Conservation (phyloP, 805 yeast species). For the Priceomyces medius region DNA sequence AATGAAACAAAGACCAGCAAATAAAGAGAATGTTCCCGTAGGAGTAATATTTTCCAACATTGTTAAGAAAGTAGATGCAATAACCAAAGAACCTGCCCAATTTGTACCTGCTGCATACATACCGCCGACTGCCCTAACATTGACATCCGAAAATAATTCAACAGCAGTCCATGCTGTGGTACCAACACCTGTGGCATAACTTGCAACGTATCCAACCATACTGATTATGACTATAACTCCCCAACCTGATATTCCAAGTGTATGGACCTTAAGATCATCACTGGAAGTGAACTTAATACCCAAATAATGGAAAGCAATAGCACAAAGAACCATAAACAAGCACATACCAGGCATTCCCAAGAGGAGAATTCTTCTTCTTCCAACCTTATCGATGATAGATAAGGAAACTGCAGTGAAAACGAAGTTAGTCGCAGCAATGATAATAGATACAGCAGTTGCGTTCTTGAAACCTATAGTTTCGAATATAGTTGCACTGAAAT, state of each 20-base stretch:
- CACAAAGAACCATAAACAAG: constrained; percentile 69
- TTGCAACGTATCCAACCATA: constrained; percentile 85
- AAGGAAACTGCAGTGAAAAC: constrained; percentile 84
- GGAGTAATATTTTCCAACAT: constrained; percentile 94
- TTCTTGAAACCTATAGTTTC: constrained; percentile 85
- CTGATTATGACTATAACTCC: constrained; percentile 82
- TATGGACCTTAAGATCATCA: constrained; percentile 35
- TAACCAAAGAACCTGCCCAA: constrained; percentile 92
- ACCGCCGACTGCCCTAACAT: constrained; percentile 88
- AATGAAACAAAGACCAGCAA: constrained; percentile 75
- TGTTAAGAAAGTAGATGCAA: constrained; percentile 89
- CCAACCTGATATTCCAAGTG: constrained; percentile 68
- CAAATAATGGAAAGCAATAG: constrained; percentile 88
- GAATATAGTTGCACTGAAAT: constrained; percentile 90
- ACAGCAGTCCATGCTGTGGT: constrained; percentile 98
- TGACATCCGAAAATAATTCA: constrained; percentile 85
- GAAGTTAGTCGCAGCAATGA: constrained; percentile 93
- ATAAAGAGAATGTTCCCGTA: constrained; percentile 88
- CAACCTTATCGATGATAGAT: constrained; percentile 80
- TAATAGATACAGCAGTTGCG: constrained; percentile 91
- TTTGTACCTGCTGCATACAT: constrained; percentile 89
- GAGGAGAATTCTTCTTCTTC: constrained; percentile 79
- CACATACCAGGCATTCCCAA: constrained; percentile 87
- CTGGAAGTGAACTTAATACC: constrained; percentile 56
- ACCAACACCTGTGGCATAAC: constrained; percentile 93